These are phyloP conservation scores for Lycium barbarum DNA, from an alignment of 257 asterid species.

Conservation along the genomic window DNA sequence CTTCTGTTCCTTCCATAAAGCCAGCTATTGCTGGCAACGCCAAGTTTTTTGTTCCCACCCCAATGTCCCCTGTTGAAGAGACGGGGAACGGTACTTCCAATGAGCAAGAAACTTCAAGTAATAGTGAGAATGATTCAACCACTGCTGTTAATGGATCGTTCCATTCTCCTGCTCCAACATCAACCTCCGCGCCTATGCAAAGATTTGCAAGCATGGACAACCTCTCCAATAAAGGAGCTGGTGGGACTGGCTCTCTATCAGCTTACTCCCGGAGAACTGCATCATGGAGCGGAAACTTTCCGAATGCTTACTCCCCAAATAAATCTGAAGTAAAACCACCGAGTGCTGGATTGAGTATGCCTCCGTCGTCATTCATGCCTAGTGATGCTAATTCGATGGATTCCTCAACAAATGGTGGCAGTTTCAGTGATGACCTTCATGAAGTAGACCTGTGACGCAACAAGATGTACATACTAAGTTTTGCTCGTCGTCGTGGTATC, in stretches of 20 bases:
- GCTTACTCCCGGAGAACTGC: slow-evolving; percentile 71
- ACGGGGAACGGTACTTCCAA: slow-evolving; percentile 37
- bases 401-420: slow-evolving; percentile 42
- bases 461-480: slow-evolving; percentile 63
- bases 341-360: slow-evolving; percentile 62
- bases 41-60: slow-evolving; percentile 77
- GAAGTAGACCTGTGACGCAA: slow-evolving; percentile 83
- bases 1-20: slow-evolving; percentile 58
- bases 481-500: slow-evolving; percentile 29
- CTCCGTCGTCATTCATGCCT: slow-evolving; percentile 42
- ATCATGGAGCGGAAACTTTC: slow-evolving; percentile 89
- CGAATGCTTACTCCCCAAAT: slow-evolving; percentile 46
- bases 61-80: slow-evolving; percentile 53
- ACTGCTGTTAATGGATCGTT: slow-evolving; percentile 45
- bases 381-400: slow-evolving; percentile 42
- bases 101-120: slow-evolving; percentile 37
- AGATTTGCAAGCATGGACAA: slow-evolving; percentile 78
- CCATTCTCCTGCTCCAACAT: slow-evolving; percentile 42
- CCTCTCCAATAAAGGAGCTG: slow-evolving; percentile 51
- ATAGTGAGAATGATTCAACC: slow-evolving; percentile 46
- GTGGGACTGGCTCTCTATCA: slow-evolving; percentile 40
- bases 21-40: slow-evolving; percentile 58
- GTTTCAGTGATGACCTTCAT: slow-evolving; percentile 83
- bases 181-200: slow-evolving; percentile 45
- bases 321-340: slow-evolving; percentile 49